Conservation (phyloP, 208 protist species). For the Kentomonas sorsogonicus region DNA sequence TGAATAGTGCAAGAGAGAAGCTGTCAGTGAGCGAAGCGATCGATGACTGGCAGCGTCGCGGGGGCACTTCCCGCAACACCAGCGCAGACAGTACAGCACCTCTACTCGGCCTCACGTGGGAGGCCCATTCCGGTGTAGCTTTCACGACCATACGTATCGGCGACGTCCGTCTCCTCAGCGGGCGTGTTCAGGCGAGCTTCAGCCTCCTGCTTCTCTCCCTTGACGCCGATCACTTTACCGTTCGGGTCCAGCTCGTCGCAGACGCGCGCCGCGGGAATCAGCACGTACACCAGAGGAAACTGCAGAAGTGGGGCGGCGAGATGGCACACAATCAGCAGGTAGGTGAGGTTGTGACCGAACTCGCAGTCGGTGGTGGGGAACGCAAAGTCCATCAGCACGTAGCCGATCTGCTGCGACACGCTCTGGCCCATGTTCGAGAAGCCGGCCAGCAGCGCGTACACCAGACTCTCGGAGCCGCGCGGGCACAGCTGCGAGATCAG, state of each 20-base stretch:
- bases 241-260: slow-evolving; percentile 29
- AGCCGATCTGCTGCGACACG: slow-evolving; percentile 39
- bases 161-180: neutral
- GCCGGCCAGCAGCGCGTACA: slow-evolving; percentile 51
- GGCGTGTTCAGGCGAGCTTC: neutral
- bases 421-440: slow-evolving; percentile 38
- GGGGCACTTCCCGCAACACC: neutral
- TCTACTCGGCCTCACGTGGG: neutral
- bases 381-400: slow-evolving; percentile 36
- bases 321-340: slow-evolving; percentile 33
- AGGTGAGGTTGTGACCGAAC: slow-evolving; percentile 44
- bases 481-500: slow-evolving; percentile 54
- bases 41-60: neutral
- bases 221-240: slow-evolving; percentile 8
- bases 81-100: neutral
- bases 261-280: slow-evolving; percentile 35
- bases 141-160: neutral
- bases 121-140: neutral
- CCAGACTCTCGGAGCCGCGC: slow-evolving; percentile 46
- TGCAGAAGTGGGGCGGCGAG: slow-evolving; percentile 31
- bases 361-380: slow-evolving; percentile 58
- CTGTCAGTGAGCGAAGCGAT: neutral
- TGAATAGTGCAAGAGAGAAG: neutral
- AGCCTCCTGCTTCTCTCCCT: slow-evolving; percentile 1
- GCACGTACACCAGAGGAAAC: slow-evolving; percentile 31